Base-by-base conservation (phyloP, 2,329 filamentous ascomycete species). In the Chaetomium sp. region DNA sequence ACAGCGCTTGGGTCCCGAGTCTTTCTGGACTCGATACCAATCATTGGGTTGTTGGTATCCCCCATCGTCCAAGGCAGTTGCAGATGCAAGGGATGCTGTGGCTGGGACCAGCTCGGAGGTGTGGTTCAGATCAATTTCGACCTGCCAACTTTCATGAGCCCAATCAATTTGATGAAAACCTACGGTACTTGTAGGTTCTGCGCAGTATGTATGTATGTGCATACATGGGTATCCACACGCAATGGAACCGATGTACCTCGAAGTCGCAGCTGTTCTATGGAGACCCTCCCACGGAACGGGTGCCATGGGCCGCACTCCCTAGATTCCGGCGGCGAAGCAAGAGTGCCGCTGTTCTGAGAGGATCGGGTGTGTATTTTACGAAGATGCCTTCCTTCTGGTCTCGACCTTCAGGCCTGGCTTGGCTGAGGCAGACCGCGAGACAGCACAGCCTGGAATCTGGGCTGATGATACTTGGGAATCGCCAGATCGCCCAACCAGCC, bases 1-100 rank as follows among this genome's bases (percentile, higher is more conserved):
- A 72, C 62, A 27, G 51, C 72, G 73, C 74, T 72, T 73, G 70
- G 71, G 72, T 70, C 66, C 60, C 61, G 62, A 67, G 57, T 45
- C 35, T 7, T 10, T 35, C 6, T 38, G 25, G 12, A 23, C 50
- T 47, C 25, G 7, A 49, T 13, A 13, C 25, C 23, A 50, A 21
- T 57, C 42, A 42, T 62, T 23, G 29, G 53, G 23, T n/a, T 42
- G 25, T 50, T 54, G 29, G 19, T 51, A 47, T 16, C 5, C 25
- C 10, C 29, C 25, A 25, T n/a, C 21, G 38, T 16, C 12, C 12
- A 29, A 27, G 25, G n/a, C 27, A 27, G 16, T 13, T 19, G 25
- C 13, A 53, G 23, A 19, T 6, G 25, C 50, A 29, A 29, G 56
- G 25, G 12, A 27, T 57, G 35, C n/a, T 35, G 19, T 38, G 29